Base-by-base conservation (phyloP, 257 asterid genomes). In the Lithospermum erythrorhizon region DNA sequence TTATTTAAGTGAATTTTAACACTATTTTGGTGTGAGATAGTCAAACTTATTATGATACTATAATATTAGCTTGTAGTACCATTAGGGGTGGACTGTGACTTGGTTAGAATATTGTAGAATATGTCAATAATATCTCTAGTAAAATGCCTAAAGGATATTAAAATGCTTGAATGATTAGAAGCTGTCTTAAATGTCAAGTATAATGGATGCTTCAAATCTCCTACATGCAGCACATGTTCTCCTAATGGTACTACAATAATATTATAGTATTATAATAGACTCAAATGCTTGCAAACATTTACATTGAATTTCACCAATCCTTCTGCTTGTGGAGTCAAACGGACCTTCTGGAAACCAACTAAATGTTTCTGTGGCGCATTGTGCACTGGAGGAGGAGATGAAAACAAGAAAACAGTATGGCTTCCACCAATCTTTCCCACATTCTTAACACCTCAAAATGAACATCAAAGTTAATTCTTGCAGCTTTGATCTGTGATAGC, bases 221-320 rank as follows among this genome's bases (percentile, higher is more conserved):
- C 91, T 25, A 83, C 81, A 59, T 74, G 89, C 62, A 86, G 81
- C 41, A 75, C 21, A 74, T 86, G 80, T 25, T 82, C 67, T 20
- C 95, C 91, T 73, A 86, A 65, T 6, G 82, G 53, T 73, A 15
- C 93, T 86, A n/a, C 82, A 22, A 86, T 72, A 56, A 79, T 86
- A 68, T 67, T 65, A 10, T 72, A 70, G 16, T 74, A 85, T 59
- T 83, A 89, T 65, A 77, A 83, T 35, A 78, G 62, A 69, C 89
- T 78, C 76, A 83, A 65, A 81, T 86, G 82, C 85, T 83, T 81
- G 75, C 95, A 86, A 41, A 81, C 83, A 67, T 83, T 81, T 14
- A 83, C 75, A 23, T 59, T 65, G 66, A 86, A 83, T 22, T 72
- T 69, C n/a, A 78, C 85, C 29, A 56, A 5, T 37, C 76, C 72